phyloP scores from a whole-genome alignment of 1,284 basidiomycete genomes.

The Austroboletus rostrupii region DNA sequence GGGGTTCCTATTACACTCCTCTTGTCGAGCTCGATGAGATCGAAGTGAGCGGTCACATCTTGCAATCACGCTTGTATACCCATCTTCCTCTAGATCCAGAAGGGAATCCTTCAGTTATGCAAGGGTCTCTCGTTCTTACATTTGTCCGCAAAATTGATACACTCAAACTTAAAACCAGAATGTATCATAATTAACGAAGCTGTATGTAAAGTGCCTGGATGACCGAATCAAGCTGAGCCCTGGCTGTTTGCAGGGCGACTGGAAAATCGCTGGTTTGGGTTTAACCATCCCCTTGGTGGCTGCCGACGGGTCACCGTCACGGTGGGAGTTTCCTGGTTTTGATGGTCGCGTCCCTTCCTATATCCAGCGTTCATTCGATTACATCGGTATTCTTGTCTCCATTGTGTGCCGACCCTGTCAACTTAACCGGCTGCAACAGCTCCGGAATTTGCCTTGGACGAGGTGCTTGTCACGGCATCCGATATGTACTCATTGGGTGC shows the following conservation, averaged over 20 bases:
- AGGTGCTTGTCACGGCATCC: conserved; percentile 78
- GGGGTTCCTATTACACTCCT: conserved; percentile 50
- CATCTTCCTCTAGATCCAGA: conserved; percentile 75
- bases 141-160: conserved; percentile 85
- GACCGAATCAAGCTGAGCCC: background rate
- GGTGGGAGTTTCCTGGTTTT: conserved; percentile 87
- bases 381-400: conserved; percentile 61
- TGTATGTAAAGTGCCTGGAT: conserved; percentile 43
- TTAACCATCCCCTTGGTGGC: conserved; percentile 77
- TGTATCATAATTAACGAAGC: conserved; percentile 84
- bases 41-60: conserved; percentile 53
- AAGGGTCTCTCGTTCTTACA: conserved; percentile 94
- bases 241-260: conserved; percentile 73
- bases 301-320: conserved; percentile 69
- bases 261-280: conserved; percentile 93
- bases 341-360: conserved; percentile 79
- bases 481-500: conserved; percentile 96
- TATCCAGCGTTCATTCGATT: conserved; percentile 92
- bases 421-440: conserved; percentile 46
- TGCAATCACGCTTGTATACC: conserved; percentile 10
- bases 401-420: background rate
- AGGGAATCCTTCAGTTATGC: conserved; percentile 91
- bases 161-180: conserved; percentile 87
- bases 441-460: conserved; percentile 93
- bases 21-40: conserved; percentile 83